Conservation (phyloP, 2,329 filamentous ascomycete species). For the Colletotrichum sp. region DNA sequence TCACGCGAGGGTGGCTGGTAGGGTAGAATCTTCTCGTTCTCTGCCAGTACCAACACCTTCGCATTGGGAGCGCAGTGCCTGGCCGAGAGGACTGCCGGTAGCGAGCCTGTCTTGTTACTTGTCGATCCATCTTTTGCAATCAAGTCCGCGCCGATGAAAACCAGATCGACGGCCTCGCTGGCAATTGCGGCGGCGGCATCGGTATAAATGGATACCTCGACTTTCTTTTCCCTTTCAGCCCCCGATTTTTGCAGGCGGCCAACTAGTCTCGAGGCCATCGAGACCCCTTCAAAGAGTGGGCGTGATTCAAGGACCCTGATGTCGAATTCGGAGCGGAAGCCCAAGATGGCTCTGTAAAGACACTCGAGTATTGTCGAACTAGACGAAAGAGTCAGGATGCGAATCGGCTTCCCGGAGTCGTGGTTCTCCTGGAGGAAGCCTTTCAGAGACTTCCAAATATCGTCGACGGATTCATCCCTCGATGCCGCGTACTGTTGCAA, state of each 20-base stretch:
- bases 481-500: constrained; percentile 20
- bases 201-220: constrained; percentile 57
- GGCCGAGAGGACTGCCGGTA: constrained; percentile 61
- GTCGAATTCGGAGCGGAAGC: constrained; percentile 46
- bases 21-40: constrained; percentile 62
- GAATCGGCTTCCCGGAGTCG: constrained; percentile 34
- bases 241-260: constrained; percentile 26
- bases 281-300: constrained; percentile 69
- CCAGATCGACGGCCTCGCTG: constrained; percentile 53
- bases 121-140: constrained; percentile 63
- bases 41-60: constrained; percentile 60
- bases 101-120: constrained; percentile 70
- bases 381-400: constrained; percentile 64
- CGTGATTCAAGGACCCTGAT: constrained; percentile 70
- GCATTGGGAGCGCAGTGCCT: constrained; percentile 49
- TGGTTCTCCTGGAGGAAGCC: constrained; percentile 32
- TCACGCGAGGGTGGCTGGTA: constrained; percentile 45
- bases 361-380: constrained; percentile 64
- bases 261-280: constrained; percentile 52
- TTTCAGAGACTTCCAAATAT: constrained; percentile 39
- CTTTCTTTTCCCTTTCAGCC: constrained; percentile 16
- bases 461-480: constrained; percentile 27
- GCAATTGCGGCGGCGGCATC: constrained; percentile 65
- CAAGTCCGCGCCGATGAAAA: constrained; percentile 69
- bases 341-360: constrained; percentile 46